Evolutionary conservation across 2,329 filamentous ascomycete genomes (phyloP).

Genomic region (Pseudogymnoascus sp.): DNA sequence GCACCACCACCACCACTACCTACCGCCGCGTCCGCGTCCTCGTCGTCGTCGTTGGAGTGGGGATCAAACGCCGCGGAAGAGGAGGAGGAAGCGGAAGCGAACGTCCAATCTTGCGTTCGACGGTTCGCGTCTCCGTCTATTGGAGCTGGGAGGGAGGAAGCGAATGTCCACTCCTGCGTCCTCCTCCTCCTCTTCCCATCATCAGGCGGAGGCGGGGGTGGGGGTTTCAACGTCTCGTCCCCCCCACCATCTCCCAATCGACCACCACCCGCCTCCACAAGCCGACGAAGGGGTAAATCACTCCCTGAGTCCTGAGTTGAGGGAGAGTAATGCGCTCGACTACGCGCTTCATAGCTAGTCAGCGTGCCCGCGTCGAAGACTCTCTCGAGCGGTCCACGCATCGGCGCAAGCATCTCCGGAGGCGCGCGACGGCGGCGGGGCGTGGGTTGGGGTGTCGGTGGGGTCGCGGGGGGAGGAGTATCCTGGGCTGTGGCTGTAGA

Average conservation of each 20-base stretch:
- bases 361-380: constrained; percentile 60
- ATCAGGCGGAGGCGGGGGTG: too few relatives aligned
- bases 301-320: constrained; percentile 31
- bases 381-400: constrained; percentile 54
- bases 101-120: constrained; percentile 48
- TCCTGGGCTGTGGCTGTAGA: constrained; percentile 18
- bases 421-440: constrained; percentile 43
- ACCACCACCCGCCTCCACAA: not conserved
- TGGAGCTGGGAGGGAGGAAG: constrained; percentile 37
- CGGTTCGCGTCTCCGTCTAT: not conserved
- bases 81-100: constrained; percentile 43
- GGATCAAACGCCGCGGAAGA: constrained; percentile 30
- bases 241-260: constrained; percentile 35
- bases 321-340: constrained; percentile 49
- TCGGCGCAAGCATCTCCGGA: constrained; percentile 47
- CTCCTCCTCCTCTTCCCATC: too few relatives aligned
- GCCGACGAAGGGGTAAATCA: constrained; percentile 45
- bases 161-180: constrained; percentile 50
- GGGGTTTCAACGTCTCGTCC: constrained; percentile 45
- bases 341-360: constrained; percentile 57
- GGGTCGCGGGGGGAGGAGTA: too few relatives aligned
- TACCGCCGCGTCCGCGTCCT: too few relatives aligned
- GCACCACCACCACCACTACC: too few relatives aligned
- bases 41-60: too few relatives aligned
- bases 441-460: too few relatives aligned